Base-by-base conservation (phyloP, 208 protist species). In the Trypanosoma lewisi region DNA sequence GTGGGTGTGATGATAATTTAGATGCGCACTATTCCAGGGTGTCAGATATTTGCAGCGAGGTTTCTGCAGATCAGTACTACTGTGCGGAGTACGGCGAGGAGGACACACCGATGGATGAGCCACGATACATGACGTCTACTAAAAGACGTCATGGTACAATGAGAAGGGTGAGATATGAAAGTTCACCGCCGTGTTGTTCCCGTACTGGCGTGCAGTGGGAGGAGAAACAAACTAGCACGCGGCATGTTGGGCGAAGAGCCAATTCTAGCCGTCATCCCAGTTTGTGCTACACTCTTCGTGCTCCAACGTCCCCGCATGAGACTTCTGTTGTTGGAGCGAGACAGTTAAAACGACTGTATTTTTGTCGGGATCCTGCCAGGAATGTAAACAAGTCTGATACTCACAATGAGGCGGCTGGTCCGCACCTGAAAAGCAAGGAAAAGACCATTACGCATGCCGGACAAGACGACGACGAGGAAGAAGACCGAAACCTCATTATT, bases 41-140 rank as follows among this genome's bases (percentile, higher is more conserved):
- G 23, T 23, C 34, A 9, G 51, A 59, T 11, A 37, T 60, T 36
- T 68, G 50, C 44, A 11, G 52, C 0, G 63, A 68, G 28, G 45
- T 68, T 25, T 19, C 53, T 11, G 63, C 63, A 16, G 63, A 60
- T 21, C 63, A 60, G 21, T 68, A 68, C 21, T 68, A 68, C 42
- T 68, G 63, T 21, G 53, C 41, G 9, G 63, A 59, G 27, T 68
- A 53, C 36, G 52, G 41, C 8, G 63, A 61, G 28, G 61, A 67
- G 37, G 28, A 50, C 8, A 12, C 17, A n/a, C 8, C 25, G 7
- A 14, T 23, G 25, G 33, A 68, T 9, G 44, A 28, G 51, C 31
- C 54, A 27, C 2, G 36, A 7, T 1, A 25, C 2, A n/a, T 28
- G 48, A 33, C n/a, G 16, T 17, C 8, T 19, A 14, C n/a, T 25